Evolutionary conservation across 495 filamentous ascomycete species (phyloP).

Genomic region (Terfezia boudieri): DNA sequence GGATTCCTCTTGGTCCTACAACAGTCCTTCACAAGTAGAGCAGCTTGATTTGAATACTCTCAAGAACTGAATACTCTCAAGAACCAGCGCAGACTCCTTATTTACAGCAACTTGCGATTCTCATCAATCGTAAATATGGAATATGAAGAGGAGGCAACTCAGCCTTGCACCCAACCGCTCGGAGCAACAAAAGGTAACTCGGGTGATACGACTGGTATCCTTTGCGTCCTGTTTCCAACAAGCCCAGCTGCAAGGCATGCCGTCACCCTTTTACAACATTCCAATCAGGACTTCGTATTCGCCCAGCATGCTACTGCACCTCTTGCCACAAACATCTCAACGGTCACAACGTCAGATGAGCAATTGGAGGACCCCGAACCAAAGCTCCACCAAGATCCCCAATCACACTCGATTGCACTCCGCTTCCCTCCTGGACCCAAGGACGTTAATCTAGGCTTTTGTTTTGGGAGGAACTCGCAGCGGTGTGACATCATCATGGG

Average conservation of each 20-base stretch:
- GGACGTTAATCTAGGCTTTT: conserved; percentile 44
- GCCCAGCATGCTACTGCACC: neutral
- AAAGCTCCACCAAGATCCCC: neutral
- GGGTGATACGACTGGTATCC: neutral
- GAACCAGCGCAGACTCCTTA: no score
- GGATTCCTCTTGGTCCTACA: no score
- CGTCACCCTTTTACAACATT: neutral
- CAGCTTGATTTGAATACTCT: no score
- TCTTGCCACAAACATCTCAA: neutral
- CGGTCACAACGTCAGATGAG: neutral
- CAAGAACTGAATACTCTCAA: no score
- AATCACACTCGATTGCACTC: conserved; percentile 36
- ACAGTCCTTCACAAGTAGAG: no score
- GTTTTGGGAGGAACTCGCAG: conserved; percentile 54
- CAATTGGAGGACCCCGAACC: no score
- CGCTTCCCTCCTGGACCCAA: conserved; percentile 50
- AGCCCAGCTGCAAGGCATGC: neutral
- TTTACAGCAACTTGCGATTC: no score
- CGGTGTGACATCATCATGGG: conserved; percentile 52
- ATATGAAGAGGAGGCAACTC: neutral
- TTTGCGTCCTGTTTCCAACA: neutral
- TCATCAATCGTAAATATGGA: neutral
- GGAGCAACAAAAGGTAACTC: neutral
- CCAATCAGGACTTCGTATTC: neutral
- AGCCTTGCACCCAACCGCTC: neutral